A percentile compares a stretch with the other conserved stretches of the same genome.
Conservation (phyloP, 2,329 filamentous ascomycete genomes). For the Thermoascus crustaceus region DNA sequence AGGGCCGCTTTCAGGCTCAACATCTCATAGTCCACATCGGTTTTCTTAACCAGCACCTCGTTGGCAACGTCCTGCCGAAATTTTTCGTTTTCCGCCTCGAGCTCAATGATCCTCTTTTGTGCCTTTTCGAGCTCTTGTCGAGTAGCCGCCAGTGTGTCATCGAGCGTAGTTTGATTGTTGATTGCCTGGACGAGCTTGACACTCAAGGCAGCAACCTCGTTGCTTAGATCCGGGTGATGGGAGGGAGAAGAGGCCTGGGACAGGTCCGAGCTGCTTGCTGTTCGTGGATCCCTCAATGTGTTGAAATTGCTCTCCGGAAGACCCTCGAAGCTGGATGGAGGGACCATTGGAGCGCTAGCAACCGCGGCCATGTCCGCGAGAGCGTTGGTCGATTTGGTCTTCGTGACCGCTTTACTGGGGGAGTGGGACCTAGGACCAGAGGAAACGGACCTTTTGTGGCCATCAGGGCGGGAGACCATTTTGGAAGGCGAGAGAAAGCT, state of each 20-base stretch:
- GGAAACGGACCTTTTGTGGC: constrained; percentile 31
- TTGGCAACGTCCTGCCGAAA: constrained; percentile 61
- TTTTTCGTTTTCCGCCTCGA: constrained; percentile 63
- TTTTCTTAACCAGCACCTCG: constrained; percentile 67
- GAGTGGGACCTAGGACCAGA: constrained; percentile 27
- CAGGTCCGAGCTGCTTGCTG: constrained; percentile 27
- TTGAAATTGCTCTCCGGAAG: constrained; percentile 36
- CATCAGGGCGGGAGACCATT: constrained; percentile 28
- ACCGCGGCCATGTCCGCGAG: constrained; percentile 28
- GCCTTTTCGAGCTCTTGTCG: constrained; percentile 74
- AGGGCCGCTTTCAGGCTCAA: constrained; percentile 50
- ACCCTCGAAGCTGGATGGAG: constrained; percentile 21
- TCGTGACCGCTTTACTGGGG: constrained; percentile 31
- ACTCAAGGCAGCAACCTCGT: constrained; percentile 81
- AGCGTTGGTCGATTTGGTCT: constrained; percentile 38
- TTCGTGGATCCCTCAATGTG: constrained; percentile 39
- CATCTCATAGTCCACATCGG: constrained; percentile 66
- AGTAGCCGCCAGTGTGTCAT: constrained; percentile 76
- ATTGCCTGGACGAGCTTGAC: constrained; percentile 96
- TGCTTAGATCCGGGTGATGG: constrained; percentile 53
- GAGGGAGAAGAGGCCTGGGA: constrained; percentile 27
- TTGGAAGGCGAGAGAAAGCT: constrained; percentile 29
- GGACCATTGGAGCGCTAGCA: constrained; percentile 15
- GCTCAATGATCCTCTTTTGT: constrained; percentile 55
- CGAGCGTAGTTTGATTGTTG: constrained; percentile 86